Evolutionary conservation across 2,329 filamentous ascomycete species (phyloP), one percentile per base, ranked within the genome.

Genomic region (Onygenales sp.): DNA sequence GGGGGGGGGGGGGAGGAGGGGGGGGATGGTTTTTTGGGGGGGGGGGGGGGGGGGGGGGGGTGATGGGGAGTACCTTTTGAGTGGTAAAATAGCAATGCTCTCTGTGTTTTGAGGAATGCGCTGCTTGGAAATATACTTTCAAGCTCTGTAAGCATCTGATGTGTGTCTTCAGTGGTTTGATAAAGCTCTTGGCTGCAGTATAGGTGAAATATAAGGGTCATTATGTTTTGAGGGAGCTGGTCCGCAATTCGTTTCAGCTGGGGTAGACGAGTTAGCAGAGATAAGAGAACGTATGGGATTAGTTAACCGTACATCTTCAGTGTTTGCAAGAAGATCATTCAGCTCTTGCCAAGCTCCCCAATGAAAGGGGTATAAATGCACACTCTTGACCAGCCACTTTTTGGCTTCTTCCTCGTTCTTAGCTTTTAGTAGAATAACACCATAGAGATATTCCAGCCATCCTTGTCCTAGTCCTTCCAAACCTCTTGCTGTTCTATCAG

Each of bases 291-390:
- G 38, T 21, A 14, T 35, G 10, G 50, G 13, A 53, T 32, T 21
- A 11, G 36, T 36, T 27, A 58, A 33, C 74, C 83, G 70, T 70
- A 93, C 86, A 70, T 95, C 89, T 69, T 96, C 90, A 7, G 86
- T 79, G 36, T 86, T 84, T 38, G 83, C 82, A 55, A 95, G 81
- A 31, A 97, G 76, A 41, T 84, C 84, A 3, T 87, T 88, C 68
- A 98, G 81, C 72, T 98, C 93, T 55, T 93, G 80, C 93, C 93
- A 98, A 57, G 90, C 91, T 7, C 90, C 89, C 93, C 93, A 98
- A 66, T 97, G 95, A 80, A 91, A 95, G 1, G 90, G 88, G 63
- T 90, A 95, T 42, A 89, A 75, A 66, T 94, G 87, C 8, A 96
- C 88, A 64, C 91, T 95, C 58, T 83, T 81, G 50, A 96, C 77